These are phyloP conservation scores for Moesziomyces sp. DNA, from an alignment of 1,284 basidiomycete genomes.

Conservation along the genomic window DNA sequence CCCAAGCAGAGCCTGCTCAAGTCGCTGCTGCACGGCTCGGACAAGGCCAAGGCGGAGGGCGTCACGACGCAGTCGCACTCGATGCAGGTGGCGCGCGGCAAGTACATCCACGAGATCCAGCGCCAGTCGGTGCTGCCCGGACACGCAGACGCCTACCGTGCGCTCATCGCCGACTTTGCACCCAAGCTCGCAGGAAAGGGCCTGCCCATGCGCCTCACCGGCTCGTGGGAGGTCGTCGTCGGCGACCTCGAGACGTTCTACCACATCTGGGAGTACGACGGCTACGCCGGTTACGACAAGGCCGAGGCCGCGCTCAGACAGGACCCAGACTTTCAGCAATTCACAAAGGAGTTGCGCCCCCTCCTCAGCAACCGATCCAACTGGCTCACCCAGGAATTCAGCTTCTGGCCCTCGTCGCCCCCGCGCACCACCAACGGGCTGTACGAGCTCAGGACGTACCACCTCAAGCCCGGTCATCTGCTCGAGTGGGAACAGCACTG, in stretches of 20 bases:
- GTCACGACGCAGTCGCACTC: conserved; percentile 47
- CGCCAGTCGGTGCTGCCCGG: conserved; percentile 59
- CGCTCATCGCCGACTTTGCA: conserved; percentile 49
- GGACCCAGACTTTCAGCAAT: conserved; percentile 43
- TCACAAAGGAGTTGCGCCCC: conserved; percentile 31
- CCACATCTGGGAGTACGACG: conserved; percentile 65
- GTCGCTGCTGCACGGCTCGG: conserved; percentile 60
- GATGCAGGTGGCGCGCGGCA: conserved; percentile 53
- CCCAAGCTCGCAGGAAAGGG: conserved; percentile 51
- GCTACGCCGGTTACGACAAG: conserved; percentile 62
- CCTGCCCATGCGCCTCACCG: conserved; percentile 45
- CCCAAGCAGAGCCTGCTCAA: conserved; percentile 50
- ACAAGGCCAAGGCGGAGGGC: conserved; percentile 51
- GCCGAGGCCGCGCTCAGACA: conserved; percentile 30
- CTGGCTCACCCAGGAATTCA: conserved; percentile 65
- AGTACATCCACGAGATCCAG: conserved; percentile 65
- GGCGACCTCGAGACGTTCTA: conserved; percentile 66
- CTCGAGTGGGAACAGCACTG: conserved; percentile 66
- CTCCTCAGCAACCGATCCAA: conserved; percentile 54
- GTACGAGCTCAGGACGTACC: conserved; percentile 64
- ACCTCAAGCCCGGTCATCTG: conserved; percentile 62
- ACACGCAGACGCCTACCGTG: conserved; percentile 51
- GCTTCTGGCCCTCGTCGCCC: conserved; percentile 60
- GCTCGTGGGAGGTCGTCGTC: conserved; percentile 62
- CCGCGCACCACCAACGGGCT: conserved; percentile 44